Evolutionary conservation across 2,329 filamentous ascomycete species (phyloP).

Genomic region (Elsinoe ampelina): DNA sequence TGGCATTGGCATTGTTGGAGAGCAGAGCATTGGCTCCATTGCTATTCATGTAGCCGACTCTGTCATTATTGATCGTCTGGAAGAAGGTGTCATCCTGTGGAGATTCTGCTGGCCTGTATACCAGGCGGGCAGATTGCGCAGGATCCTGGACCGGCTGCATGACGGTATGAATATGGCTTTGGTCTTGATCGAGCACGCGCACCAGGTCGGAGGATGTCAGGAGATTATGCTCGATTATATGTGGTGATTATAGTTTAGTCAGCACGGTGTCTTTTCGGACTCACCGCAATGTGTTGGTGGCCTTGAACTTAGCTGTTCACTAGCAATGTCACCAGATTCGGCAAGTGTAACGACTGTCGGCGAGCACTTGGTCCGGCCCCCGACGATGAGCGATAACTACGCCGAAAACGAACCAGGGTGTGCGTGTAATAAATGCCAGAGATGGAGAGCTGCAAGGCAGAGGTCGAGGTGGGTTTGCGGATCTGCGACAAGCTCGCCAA

Average conservation of each 20-base stretch:
- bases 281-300: too few relatives aligned
- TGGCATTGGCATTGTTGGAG: background rate
- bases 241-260: background rate
- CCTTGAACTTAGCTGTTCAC: too few relatives aligned
- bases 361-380: too few relatives aligned
- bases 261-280: too few relatives aligned
- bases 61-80: constrained; percentile 1
- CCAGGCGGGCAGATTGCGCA: constrained; percentile 21
- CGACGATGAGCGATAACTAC: too few relatives aligned
- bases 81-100: constrained; percentile 25
- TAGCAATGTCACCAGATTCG: too few relatives aligned
- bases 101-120: constrained; percentile 30
- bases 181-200: background rate
- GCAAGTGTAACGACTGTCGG: too few relatives aligned
- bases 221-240: too few relatives aligned
- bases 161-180: background rate
- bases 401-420: too few relatives aligned
- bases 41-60: constrained; percentile 4
- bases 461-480: background rate
- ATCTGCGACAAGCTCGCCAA: background rate
- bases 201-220: background rate
- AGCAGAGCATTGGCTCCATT: background rate
- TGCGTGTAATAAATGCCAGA: too few relatives aligned
- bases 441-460: background rate
- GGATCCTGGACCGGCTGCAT: background rate